These are phyloP conservation scores for Coniferiporia weirii DNA, from an alignment of 1,284 basidiomycete species.

Conservation along the genomic window DNA sequence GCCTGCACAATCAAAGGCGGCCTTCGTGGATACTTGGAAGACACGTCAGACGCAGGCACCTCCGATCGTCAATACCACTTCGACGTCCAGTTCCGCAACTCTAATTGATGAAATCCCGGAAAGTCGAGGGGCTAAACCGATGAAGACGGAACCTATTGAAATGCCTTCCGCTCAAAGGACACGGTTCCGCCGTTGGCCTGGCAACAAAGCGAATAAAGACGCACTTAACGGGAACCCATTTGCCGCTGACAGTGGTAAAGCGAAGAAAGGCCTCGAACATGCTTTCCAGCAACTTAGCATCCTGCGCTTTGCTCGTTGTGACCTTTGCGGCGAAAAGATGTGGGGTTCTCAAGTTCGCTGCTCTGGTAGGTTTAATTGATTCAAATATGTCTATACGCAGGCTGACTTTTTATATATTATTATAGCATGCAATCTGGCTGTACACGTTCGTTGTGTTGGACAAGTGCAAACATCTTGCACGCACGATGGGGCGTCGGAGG, in stretches of 20 bases:
- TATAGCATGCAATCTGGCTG: conserved; percentile 63
- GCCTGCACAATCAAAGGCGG: neutral
- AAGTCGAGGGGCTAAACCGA: conserved; percentile 25
- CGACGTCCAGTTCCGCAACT: conserved; percentile 18
- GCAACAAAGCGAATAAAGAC: conserved; percentile 33
- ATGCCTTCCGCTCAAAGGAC: conserved; percentile 36
- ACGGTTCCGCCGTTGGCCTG: conserved; percentile 60
- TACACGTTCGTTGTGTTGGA: conserved; percentile 68
- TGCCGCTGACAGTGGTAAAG: conserved; percentile 20
- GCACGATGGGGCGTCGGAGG: conserved; percentile 39
- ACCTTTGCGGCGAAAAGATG: conserved; percentile 96
- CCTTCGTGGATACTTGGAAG: conserved; percentile 12
- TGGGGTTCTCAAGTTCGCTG: conserved; percentile 95
- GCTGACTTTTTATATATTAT: neutral
- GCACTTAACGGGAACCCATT: neutral
- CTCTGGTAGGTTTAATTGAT: conserved; percentile 50
- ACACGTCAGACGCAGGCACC: conserved; percentile 13
- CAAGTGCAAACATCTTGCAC: conserved; percentile 55
- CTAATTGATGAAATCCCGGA: conserved; percentile 23
- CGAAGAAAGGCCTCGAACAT: conserved; percentile 59
- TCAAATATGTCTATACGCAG: neutral
- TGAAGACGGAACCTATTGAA: conserved; percentile 28
- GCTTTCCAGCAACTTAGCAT: conserved; percentile 88
- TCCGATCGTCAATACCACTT: conserved; percentile 16
- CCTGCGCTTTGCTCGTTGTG: conserved; percentile 86